A percentile compares a stretch with the other conserved stretches of the same genome.
These are phyloP conservation scores for Cyberlindnera saturnus DNA, from an alignment of 805 yeast species.

Conservation along the genomic window DNA sequence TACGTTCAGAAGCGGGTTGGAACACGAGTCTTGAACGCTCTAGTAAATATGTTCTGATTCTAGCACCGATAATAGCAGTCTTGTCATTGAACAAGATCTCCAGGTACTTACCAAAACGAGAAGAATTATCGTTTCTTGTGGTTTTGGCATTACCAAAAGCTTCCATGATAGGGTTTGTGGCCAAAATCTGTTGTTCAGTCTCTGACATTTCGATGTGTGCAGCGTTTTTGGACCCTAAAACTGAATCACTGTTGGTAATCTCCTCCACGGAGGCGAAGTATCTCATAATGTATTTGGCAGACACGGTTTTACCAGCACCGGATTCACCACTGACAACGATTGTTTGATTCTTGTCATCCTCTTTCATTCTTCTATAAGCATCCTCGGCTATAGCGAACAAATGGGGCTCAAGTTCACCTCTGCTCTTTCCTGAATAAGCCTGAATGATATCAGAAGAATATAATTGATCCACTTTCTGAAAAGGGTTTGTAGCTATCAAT, in stretches of 20 bases:
- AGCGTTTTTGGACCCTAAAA: conserved; percentile 35
- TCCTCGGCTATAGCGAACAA: conserved; percentile 97
- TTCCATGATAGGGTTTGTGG: conserved; percentile 96
- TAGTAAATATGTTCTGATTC: conserved; percentile 84
- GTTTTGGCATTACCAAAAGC: conserved; percentile 99
- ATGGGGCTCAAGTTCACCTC: conserved; percentile 97
- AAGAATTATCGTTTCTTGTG: conserved; percentile 93
- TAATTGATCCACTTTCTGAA: conserved; percentile 84
- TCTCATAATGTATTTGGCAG: conserved; percentile 96
- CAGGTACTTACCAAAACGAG: conserved; percentile 93
- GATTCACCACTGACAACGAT: conserved; percentile 97
- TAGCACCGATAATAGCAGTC: conserved; percentile 86
- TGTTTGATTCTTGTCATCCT: conserved; percentile 82
- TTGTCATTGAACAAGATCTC: conserved; percentile 79
- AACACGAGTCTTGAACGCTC: conserved; percentile 93
- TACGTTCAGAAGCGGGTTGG: conserved; percentile 87
- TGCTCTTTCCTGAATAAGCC: conserved; percentile 85
- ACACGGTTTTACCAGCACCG: conserved; percentile 97
- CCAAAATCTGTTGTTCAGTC: conserved; percentile 89
- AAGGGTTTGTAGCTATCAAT: conserved; percentile 92
- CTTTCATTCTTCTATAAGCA: conserved; percentile 91
- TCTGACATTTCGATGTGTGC: conserved; percentile 65
- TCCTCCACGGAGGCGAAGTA: conserved; percentile 92
- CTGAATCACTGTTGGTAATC: conserved; percentile 26
- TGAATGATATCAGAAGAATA: conserved; percentile 91